A percentile compares a stretch with the other conserved stretches of the same genome.
These are phyloP conservation scores for Haematococcus lacustris DNA, from an alignment of 139 green algal species.

Conservation along the genomic window DNA sequence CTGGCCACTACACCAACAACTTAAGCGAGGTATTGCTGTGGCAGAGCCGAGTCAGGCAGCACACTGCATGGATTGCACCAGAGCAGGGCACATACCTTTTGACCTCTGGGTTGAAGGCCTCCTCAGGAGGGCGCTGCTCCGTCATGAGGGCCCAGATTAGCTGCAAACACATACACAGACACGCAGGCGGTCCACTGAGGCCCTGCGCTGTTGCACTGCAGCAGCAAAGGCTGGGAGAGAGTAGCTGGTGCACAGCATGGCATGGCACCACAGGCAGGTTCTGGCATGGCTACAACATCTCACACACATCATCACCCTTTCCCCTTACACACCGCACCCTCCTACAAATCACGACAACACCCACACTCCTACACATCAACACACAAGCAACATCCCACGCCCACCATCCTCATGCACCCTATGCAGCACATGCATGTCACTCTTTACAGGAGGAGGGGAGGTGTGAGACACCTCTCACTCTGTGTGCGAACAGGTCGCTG, in stretches of 20 bases:
- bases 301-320: neutral
- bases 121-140: constrained; percentile 67
- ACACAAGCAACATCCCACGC: no score
- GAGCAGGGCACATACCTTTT: constrained; percentile 36
- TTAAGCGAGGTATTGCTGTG: no score
- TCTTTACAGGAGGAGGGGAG: neutral
- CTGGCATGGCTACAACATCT: neutral
- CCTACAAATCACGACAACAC: neutral
- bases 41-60: no score
- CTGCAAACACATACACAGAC: constrained; percentile 13
- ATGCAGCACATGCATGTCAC: neutral
- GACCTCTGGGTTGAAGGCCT: constrained; percentile 69
- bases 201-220: no score
- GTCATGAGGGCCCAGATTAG: constrained; percentile 80
- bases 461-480: neutral
- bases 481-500: constrained; percentile 76
- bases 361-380: neutral
- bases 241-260: neutral
- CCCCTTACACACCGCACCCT: neutral
- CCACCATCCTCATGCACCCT: no score
- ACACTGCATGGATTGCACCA: no score
- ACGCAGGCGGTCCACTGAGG: no score
- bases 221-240: no score
- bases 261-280: neutral
- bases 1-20: no score